Percentiles rank a stretch among this genome's conserved stretches.
Conservation (phyloP, 2,329 filamentous ascomycete species). For the Beauveria rudraprayagi region DNA sequence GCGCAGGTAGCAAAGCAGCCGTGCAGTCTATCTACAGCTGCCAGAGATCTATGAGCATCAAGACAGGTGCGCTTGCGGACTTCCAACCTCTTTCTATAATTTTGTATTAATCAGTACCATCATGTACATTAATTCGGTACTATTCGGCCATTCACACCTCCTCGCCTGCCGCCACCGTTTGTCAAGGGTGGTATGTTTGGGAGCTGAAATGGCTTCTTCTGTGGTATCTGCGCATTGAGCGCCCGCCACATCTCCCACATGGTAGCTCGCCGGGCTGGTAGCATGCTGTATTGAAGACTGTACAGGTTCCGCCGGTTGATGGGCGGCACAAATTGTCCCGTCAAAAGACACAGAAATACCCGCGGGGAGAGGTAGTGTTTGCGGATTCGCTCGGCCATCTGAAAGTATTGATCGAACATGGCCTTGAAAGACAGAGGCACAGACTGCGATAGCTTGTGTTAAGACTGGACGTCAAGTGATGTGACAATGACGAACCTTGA, state of each 20-base stretch:
- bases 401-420: constrained; percentile 97
- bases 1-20: neutral
- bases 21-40: neutral
- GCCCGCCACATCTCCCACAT: constrained; percentile 81
- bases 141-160: constrained; percentile 21
- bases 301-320: constrained; percentile 94
- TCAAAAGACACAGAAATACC: constrained; percentile 80
- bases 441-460: constrained; percentile 44
- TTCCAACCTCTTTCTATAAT: neutral
- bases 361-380: constrained; percentile 90
- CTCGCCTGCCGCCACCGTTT: constrained; percentile 23
- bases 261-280: constrained; percentile 71
- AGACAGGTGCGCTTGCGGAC: neutral
- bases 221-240: constrained; percentile 44
- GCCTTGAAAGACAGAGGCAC: constrained; percentile 83
- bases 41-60: neutral
- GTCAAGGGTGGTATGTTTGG: constrained; percentile 26
- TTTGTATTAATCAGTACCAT: neutral
- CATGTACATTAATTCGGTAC: constrained; percentile 14
- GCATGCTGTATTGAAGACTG: constrained; percentile 95
- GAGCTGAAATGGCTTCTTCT: constrained; percentile 34
- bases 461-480: neutral
- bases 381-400: constrained; percentile 82
- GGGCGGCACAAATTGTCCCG: constrained; percentile 86
- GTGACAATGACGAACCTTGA: constrained; percentile 54